Base-by-base conservation (phyloP, 73 alveolate genomes). In the Stentor coeruleus region DNA sequence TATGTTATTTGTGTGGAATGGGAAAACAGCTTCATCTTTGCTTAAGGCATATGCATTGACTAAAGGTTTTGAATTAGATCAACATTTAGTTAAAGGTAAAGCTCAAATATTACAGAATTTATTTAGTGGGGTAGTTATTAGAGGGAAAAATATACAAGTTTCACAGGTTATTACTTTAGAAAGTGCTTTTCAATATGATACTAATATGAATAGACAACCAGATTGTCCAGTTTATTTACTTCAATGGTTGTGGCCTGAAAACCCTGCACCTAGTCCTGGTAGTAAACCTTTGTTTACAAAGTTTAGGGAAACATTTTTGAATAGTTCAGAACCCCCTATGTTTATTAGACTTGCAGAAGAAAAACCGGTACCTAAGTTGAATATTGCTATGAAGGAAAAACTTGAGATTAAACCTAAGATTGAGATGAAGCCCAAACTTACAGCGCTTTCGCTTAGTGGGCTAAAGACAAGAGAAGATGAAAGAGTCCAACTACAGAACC, bases 1-100 rank as follows among this genome's bases (percentile, higher is more conserved):
- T 84, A 94, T 93, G 98, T 74, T 97, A 39, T 96, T 94, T 85
- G 98, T 96, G 38, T 95, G 99, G 99, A 97, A 97, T 92, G 99
- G 99, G 2, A 96, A 93, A 86, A 74, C 87, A 41, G 93, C 99
- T 26, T 89, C 92, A 39, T 96, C 98, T 3, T 82, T 93, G 60
- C 90, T 96, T 35, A 91, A 97, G 74, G 96, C 99, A 39, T 76
- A 81, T 38, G 97, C 99, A 20, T 84, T 94, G 77, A 91, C 98
- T 72, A 92, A 91, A 84, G 99, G 97, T 3, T 95, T 91, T 87
- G 99, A 94, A 74, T 89, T 97, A 74, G 74, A 80, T 26, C 88
- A 81, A 39, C 93, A 81, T 36, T 75, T 86, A 59, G 91, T 85
- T 55, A 81, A 84, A 85, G 76, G 59, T n/a, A 30, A 55, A 80